A percentile compares a stretch with the other conserved stretches of the same genome.
Conservation (phyloP, 768 basidiomycete genomes). For the Lactarius hengduanensis region DNA sequence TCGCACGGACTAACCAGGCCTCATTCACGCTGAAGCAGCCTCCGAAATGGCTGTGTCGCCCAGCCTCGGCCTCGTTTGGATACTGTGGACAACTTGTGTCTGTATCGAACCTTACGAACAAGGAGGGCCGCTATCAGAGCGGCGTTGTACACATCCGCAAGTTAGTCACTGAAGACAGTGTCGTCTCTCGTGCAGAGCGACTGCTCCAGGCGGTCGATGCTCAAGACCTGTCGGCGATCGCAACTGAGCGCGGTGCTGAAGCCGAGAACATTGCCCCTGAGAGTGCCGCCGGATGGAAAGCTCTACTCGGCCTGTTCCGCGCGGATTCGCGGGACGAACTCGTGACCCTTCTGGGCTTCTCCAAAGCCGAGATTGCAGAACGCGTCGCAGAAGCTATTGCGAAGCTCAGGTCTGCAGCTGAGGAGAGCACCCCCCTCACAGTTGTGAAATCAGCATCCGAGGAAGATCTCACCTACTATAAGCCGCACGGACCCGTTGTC, state of each 20-base stretch:
- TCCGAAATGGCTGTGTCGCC: constrained; percentile 94
- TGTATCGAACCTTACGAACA: constrained; percentile 68
- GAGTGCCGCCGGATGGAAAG: constrained; percentile 74
- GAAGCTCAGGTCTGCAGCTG: constrained; percentile 55
- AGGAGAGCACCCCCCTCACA: constrained; percentile 32
- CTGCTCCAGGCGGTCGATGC: constrained; percentile 62
- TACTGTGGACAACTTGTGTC: constrained; percentile 88
- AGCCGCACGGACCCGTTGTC: constrained; percentile 70
- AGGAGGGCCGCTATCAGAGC: constrained; percentile 80
- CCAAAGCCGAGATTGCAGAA: constrained; percentile 76
- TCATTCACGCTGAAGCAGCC: constrained; percentile 88
- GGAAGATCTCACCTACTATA: constrained; percentile 42
- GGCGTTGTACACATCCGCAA: constrained; percentile 75
- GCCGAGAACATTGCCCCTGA: constrained; percentile 34
- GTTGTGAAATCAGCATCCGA: constrained; percentile 31
- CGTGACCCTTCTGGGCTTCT: constrained; percentile 87
- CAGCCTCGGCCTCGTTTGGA: constrained; percentile 78
- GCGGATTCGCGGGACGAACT: constrained; percentile 89
- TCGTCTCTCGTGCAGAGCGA: constrained; percentile 72
- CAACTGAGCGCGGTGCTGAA: constrained; percentile 44
- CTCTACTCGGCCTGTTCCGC: constrained; percentile 82
- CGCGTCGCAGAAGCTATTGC: constrained; percentile 83
- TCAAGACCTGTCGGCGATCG: constrained; percentile 60
- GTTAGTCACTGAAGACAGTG: constrained; percentile 69
- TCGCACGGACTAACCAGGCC: constrained; percentile 48